Evolutionary conservation across 805 yeast genomes (phyloP), one percentile per base, ranked within the genome.

Genomic region (Citeromyces nyonsensis): DNA sequence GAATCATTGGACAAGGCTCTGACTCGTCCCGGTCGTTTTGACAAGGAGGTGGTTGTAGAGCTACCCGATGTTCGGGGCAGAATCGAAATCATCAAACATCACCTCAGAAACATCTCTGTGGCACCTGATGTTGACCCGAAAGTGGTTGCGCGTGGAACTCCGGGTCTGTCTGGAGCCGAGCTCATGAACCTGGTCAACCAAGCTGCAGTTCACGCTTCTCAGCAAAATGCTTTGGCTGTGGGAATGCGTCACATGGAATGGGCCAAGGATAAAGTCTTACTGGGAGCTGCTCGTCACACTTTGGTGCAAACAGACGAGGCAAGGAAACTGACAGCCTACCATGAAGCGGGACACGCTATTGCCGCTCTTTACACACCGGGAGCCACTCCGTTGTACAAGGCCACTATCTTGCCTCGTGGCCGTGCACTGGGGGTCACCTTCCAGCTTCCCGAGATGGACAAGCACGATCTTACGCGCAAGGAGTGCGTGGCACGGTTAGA

Each of bases 331-430:
- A 91, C 99, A 11, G 98, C 98, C 2, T 91, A 76, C 54, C 99
- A 91, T 57, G 99, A 91, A 60, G 99, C 98, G 12, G 99, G 99
- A 4, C 99, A 91, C 58, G 98, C 98, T 4, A 83, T 91, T 36
- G 85, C 88, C 81, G 97, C 98, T 8, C 68, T 91, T 73, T 91
- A 68, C 54, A 83, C 95, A 4, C 75, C 77, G 10, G 95, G 94
- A 12, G 96, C 98, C 3, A 85, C 95, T 3, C 86, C 95, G 2
- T 65, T 91, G 41, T 91, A 91, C 60, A 91, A 91, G 57, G 97
- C 97, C 4, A 91, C 99, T 0, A 86, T 91, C 40, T 64, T 91
- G 40, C 98, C 98, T 29, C 70, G 99, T 49, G 99, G 99, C 29
- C 64, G 94, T 42, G 98, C 98, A 0, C 62, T 91, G 33, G 99